Base-by-base conservation (phyloP, 139 green algal genomes). In the Nannochloris sp. region DNA sequence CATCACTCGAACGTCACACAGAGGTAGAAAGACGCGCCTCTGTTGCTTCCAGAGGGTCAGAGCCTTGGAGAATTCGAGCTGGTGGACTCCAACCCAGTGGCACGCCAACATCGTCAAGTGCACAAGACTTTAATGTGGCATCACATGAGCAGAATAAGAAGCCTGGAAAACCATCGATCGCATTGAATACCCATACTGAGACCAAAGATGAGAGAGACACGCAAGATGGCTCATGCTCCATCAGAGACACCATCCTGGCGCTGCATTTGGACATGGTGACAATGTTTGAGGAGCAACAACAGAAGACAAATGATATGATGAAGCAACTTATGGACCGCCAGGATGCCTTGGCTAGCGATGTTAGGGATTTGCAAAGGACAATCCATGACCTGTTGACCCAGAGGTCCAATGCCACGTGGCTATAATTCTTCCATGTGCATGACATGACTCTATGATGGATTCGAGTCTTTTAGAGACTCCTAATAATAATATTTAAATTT, bases 211-310 rank as follows among this genome's bases (percentile, higher is more conserved):
- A 6, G 6, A 6, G 46, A 53, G 17, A 53, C 16, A 53, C 12
- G 46, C 46, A 26, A 26, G 46, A 11, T 23, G 46, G 20, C 14
- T 53, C 17, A 1, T 11, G 8, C 10, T 23, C 17, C 28, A 43
- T 73, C 23, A 40, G 59, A 36, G 58, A 77, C 2, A 66, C 73
- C 59, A 65, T 77, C 25, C 65, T 77, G 20, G 71, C 71, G 16
- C 43, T 77, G 51, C 71, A 77, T 55, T 36, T 72, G 4, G 71
- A 77, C 33, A 69, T 77, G 59, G 40, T 77, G 2, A 65, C 40
- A 9, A 65, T 72, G 50, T 78, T 78, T 68, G 48, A 72, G 64
- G 71, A 37, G 14, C 60, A 70, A 61, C 65, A 73, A 37, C 40
- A 49, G 2, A 12, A 12, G 12, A 69, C 36, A 44, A 31, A 48